phyloP scores from a whole-genome alignment of 2,329 filamentous ascomycete species.

The Penicillium brasilianum region DNA sequence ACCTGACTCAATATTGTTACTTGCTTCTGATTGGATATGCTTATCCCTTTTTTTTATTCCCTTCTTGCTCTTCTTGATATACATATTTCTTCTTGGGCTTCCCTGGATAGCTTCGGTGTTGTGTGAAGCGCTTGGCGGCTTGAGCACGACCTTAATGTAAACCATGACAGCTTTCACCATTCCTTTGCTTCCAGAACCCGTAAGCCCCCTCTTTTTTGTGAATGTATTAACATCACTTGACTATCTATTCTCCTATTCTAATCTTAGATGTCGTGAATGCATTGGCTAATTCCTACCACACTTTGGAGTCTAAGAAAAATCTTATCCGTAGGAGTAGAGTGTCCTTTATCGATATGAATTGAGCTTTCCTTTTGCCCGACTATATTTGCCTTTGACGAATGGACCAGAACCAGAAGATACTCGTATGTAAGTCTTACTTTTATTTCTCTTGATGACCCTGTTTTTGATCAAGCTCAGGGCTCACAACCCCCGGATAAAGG shows the following conservation, averaged over 20 bases:
- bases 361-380: no score
- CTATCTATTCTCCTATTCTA: constrained; percentile 16
- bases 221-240: constrained; percentile 27
- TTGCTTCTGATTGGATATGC: constrained; percentile 34
- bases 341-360: no score
- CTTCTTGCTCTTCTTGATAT: constrained; percentile 26
- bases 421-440: background rate
- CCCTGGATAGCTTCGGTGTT: constrained; percentile 36
- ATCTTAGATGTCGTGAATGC: constrained; percentile 13
- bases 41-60: constrained; percentile 26
- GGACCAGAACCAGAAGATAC: background rate
- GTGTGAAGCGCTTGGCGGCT: constrained; percentile 35
- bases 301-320: background rate
- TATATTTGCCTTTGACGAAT: background rate
- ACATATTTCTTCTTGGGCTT: constrained; percentile 35
- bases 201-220: constrained; percentile 22
- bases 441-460: background rate
- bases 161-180: constrained; percentile 36
- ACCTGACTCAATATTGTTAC: constrained; percentile 30
- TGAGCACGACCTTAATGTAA: constrained; percentile 38
- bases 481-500: background rate
- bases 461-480: background rate
- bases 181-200: constrained; percentile 26
- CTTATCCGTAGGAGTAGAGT: no score
- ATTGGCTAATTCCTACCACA: background rate